Evolutionary conservation across 208 protist genomes (phyloP).

Genomic region (Leishmania guyanensis): DNA sequence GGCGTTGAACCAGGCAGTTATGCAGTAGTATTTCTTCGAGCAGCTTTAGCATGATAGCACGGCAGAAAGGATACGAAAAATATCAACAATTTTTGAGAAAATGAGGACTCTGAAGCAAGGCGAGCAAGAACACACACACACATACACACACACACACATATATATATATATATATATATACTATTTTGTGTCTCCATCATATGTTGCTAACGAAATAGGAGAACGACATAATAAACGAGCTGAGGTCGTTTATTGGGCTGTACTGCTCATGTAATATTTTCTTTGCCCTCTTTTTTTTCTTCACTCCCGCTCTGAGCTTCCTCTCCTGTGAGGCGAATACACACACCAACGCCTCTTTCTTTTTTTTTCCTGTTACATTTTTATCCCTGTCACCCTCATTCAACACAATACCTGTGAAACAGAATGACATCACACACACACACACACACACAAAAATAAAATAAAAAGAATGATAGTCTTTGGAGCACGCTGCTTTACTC

Average conservation of each 20-base stretch:
- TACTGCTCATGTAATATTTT: neutral
- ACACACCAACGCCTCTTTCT: neutral
- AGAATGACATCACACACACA: neutral
- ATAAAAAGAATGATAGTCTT: neutral
- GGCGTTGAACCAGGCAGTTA: constrained; percentile 42
- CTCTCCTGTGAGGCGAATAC: neutral
- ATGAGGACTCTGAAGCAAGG: neutral
- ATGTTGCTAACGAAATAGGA: neutral
- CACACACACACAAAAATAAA: neutral
- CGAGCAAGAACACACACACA: neutral
- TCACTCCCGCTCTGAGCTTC: neutral
- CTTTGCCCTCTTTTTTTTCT: neutral
- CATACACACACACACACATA: neutral
- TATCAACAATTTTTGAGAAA: neutral
- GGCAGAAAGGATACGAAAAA: neutral
- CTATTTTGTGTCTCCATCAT: neutral
- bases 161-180: neutral
- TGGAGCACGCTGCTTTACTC: neutral
- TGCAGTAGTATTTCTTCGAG: constrained; percentile 30
- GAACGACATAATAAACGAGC: neutral
- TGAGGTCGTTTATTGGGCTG: neutral
- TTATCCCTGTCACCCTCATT: neutral
- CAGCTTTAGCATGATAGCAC: neutral
- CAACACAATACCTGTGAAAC: neutral
- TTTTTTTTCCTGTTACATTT: neutral